phyloP scores from a whole-genome alignment of 805 yeast species.

The Ogataea naganishii region DNA sequence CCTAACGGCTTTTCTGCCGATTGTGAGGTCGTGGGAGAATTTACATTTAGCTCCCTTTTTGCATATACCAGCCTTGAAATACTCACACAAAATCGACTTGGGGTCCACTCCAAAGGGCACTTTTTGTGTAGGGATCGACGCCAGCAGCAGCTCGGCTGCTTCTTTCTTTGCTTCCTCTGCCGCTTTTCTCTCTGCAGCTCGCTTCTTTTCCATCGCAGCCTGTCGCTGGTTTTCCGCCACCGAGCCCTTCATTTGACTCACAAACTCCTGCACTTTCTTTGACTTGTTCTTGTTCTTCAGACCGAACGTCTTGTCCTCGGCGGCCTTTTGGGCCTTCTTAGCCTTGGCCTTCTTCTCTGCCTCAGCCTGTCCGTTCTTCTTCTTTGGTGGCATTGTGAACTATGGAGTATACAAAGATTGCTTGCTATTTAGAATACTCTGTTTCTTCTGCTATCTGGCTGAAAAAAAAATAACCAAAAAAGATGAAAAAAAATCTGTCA shows the following conservation, averaged over 20 bases:
- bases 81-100: slow-evolving; percentile 82
- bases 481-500: background rate
- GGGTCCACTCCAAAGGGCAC: slow-evolving; percentile 98
- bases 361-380: slow-evolving; percentile 37
- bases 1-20: slow-evolving; percentile 84
- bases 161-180: slow-evolving; percentile 85
- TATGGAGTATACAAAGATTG: slow-evolving; percentile 1
- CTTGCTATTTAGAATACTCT: no score
- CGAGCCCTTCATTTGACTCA: slow-evolving; percentile 61
- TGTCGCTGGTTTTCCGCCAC: slow-evolving; percentile 37
- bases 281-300: slow-evolving; percentile 93
- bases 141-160: slow-evolving; percentile 68
- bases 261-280: slow-evolving; percentile 72
- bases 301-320: slow-evolving; percentile 89
- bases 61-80: slow-evolving; percentile 80
- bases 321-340: slow-evolving; percentile 51
- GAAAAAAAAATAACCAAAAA: background rate
- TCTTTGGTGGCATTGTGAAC: slow-evolving; percentile 71
- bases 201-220: slow-evolving; percentile 48
- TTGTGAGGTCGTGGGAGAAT: slow-evolving; percentile 80
- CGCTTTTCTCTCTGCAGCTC: slow-evolving; percentile 83
- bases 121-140: slow-evolving; percentile 63
- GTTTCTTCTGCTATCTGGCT: no score
- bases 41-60: slow-evolving; percentile 81
- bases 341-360: slow-evolving; percentile 55